Evolutionary conservation across 2,329 filamentous ascomycete species (phyloP), one percentile per base, ranked within the genome.

Genomic region (Fusarium graminum): DNA sequence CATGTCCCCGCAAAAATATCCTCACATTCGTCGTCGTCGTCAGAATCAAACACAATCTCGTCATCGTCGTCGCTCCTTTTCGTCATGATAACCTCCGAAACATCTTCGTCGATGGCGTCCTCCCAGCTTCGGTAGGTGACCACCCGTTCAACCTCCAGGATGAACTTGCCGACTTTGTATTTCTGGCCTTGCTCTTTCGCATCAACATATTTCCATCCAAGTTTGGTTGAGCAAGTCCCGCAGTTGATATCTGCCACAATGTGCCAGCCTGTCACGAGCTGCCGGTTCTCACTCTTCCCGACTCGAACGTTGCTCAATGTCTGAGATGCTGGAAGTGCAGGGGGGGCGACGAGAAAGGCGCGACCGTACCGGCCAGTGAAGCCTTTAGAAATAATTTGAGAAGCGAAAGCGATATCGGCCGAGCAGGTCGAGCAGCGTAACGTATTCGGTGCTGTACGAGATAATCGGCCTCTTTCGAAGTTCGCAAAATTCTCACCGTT

Each of bases 151-250:
- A 84, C 86, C 78, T 91, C 88, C 38, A 91, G 75, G 29, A 90
- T 90, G 73, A 86, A 90, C 75, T 90, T 90, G 67, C 88, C 88
- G 47, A 90, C 81, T 76, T 91, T 91, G 80, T 91, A 91, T 72
- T 82, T 83, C 74, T 90, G 88, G 44, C 80, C 77, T 54, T 79
- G 71, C 68, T 90, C 85, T 60, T 82, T 82, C 3, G 88, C 88
- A 73, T 88, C 85, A 41, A 90, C 81, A 70, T 91, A 91, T 75
- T 90, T 90, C 88, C 88, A 91, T 17, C 88, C 88, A 10, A 91
- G 73, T 69, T 85, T 85, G 50, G 78, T 79, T 26, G 78, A 77
- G 75, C 88, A 91, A 26, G 83, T 78, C 11, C 74, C 74, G 71
- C 88, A 91, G 44, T 75, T 80, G 46, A 90, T 88, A 75, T 90